Base-by-base conservation (phyloP, 768 basidiomycete species). In the Pholiota microspora region DNA sequence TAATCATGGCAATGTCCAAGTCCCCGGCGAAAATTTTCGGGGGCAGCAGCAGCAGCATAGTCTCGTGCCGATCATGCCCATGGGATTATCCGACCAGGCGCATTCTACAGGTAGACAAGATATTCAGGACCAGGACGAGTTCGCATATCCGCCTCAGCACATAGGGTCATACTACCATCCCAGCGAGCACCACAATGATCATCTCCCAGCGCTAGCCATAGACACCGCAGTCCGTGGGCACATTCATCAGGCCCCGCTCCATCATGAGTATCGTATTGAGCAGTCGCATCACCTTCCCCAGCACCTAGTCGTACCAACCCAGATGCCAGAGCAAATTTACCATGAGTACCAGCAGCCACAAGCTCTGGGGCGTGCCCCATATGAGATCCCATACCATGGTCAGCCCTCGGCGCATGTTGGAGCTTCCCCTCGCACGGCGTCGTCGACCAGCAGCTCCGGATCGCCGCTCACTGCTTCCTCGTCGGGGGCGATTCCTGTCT, bases 391-490 rank as follows among this genome's bases (percentile, higher is more conserved):
- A 40, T 16, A 28, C 27, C 7, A 23, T 23, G 25, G 38, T 28
- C 40, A 42, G 40, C 21, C 40, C 6, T 21, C 18, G 40, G 16
- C 7, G 40, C 40, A 42, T 9, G 40, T 24, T 12, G 40, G 16
- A 16, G 23, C 29, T 8, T 21, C 40, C 5, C 40, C 27, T 13
- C 50, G 50, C 4, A 44, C 50, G 25, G 25, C 25, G 25, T 51
- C 50, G 10, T 2, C 50, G 13, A 31, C 40, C 40, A 32, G n/a
- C 28, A 28, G 27, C 18, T 44, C 40, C 24, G 25, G 36, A 32
- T 50, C 49, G 31, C 49, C 49, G n/a, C 13, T 42, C 24, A 51
- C 40, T 18, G 16, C 51, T 2, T 23, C 51, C 4, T 44, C 51
- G 25, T 38, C 32, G 13, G 35, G 25, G 6, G 40, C 29, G 9